Base-by-base conservation (phyloP, 176 grass and related monocot genomes). In the Avena insularis region DNA sequence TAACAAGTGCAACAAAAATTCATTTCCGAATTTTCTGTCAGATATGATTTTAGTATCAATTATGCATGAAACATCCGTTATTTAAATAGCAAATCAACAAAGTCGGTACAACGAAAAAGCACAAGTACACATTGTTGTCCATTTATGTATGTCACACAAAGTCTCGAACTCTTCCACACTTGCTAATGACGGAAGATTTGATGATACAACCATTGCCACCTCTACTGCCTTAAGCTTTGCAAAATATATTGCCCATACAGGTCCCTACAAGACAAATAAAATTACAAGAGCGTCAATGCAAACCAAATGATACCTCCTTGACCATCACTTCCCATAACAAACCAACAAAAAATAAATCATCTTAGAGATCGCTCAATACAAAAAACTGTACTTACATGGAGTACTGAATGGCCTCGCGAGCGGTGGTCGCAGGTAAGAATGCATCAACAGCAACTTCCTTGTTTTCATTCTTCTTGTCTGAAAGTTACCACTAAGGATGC, bases 381-480 rank as follows among this genome's bases (percentile, higher is more conserved):
- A 36, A 47, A 47, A 77, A 76, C 2, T 47, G 11, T 47, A 77
- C 90, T 91, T 83, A 91, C 92, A 94, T 88, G 4, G 92, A 91
- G 65, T 94, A 86, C n/a, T 91, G 92, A 80, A 94, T 90, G 85
- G 92, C 90, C 51, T 94, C 92, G 16, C 54, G 87, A 60, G 92
- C 92, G 27, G 81, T 83, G 47, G 35, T 75, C 3, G 92, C 84
- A 71, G 87, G 89, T 73, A 94, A 83, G 84, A 94, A 94, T 11
- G 74, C 90, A 80, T 94, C 85, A 31, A 91, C 90, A 63, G 85
- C 92, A 46, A 94, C 92, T 31, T 90, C 92, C 65, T 91, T 94
- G 78, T 94, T 94, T 65, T 94, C 90, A n/a, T 94, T 91, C 67
- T 94, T 94, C 85, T 94, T 90, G 25, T 94, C 92, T 91, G 23